Conservation (phyloP, 352 stramenopile species). For the Phytophthora tubulina region DNA sequence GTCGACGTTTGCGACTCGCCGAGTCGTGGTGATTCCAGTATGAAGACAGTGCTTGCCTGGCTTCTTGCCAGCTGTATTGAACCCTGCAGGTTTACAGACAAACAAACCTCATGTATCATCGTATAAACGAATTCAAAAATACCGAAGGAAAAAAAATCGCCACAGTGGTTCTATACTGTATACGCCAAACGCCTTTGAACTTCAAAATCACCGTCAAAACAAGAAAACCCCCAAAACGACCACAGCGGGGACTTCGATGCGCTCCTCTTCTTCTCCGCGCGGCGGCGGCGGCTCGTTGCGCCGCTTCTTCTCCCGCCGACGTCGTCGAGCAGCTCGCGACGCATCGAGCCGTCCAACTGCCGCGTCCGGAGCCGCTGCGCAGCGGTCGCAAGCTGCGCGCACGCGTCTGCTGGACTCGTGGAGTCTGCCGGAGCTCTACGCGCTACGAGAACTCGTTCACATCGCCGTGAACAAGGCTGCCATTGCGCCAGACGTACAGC, state of each 20-base stretch:
- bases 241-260: slow-evolving; percentile 18
- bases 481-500: slow-evolving; percentile 16
- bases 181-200: slow-evolving; percentile 8
- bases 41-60: slow-evolving; percentile 12
- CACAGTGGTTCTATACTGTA: not conserved
- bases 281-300: slow-evolving; percentile 24
- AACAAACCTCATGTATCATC: too few species aligned
- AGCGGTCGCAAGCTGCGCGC: slow-evolving; percentile 34
- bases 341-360: slow-evolving; percentile 1
- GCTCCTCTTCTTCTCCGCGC: slow-evolving; percentile 24
- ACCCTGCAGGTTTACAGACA: not conserved
- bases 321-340: slow-evolving; percentile 10
- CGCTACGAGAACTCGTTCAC: slow-evolving; percentile 66
- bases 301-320: slow-evolving; percentile 43
- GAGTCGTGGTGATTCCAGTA: slow-evolving; percentile 5
- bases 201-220: slow-evolving; percentile 28
- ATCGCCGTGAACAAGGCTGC: slow-evolving; percentile 44
- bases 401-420: slow-evolving; percentile 61
- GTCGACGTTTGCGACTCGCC: not conserved
- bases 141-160: slow-evolving; percentile 18
- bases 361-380: slow-evolving; percentile 11
- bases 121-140: slow-evolving; percentile 23
- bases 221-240: slow-evolving; percentile 17
- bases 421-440: slow-evolving; percentile 63
- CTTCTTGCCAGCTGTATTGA: slow-evolving; percentile 27